These are phyloP conservation scores for Lasiodiplodia sp. DNA, from an alignment of 2,329 filamentous ascomycete species.

Conservation along the genomic window DNA sequence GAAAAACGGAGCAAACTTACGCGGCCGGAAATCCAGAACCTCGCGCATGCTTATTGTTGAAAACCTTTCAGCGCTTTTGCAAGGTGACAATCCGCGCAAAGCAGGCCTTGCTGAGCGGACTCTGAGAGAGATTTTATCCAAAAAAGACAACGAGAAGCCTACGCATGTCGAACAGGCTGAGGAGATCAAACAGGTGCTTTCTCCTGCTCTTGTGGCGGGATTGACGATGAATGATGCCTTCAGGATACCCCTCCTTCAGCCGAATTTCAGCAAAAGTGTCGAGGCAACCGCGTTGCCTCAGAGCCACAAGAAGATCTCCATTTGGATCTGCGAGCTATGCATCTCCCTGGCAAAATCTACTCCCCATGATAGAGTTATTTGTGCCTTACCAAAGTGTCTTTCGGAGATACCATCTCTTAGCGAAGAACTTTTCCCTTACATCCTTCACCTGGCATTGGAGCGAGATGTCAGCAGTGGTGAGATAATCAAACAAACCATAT, in stretches of 20 bases:
- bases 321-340: constrained; percentile 70
- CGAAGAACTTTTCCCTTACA: constrained; percentile 77
- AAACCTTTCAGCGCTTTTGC: constrained; percentile 46
- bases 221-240: constrained; percentile 38
- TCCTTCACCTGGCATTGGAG: constrained; percentile 81
- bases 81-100: constrained; percentile 48
- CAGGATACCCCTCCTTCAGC: constrained; percentile 27
- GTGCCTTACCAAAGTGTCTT: constrained; percentile 72
- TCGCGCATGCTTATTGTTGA: constrained; percentile 41
- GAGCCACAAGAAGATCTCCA: constrained; percentile 34
- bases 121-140: constrained; percentile 42
- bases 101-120: constrained; percentile 55
- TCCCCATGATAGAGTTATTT: constrained; percentile 71
- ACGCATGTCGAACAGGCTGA: constrained; percentile 33
- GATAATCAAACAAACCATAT: constrained; percentile 65
- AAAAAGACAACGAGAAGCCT: constrained; percentile 31
- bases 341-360: constrained; percentile 61
- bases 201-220: constrained; percentile 40
- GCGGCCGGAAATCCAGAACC: not conserved
- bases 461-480: constrained; percentile 70
- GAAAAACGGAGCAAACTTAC: constrained; percentile 13
- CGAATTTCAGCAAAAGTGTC: constrained; percentile 32
- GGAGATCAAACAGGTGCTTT: constrained; percentile 43
- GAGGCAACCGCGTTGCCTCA: constrained; percentile 35
- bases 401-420: constrained; percentile 72